Conservation (phyloP, 2,329 filamentous ascomycete genomes). For the Mycocentrospora acerina region DNA sequence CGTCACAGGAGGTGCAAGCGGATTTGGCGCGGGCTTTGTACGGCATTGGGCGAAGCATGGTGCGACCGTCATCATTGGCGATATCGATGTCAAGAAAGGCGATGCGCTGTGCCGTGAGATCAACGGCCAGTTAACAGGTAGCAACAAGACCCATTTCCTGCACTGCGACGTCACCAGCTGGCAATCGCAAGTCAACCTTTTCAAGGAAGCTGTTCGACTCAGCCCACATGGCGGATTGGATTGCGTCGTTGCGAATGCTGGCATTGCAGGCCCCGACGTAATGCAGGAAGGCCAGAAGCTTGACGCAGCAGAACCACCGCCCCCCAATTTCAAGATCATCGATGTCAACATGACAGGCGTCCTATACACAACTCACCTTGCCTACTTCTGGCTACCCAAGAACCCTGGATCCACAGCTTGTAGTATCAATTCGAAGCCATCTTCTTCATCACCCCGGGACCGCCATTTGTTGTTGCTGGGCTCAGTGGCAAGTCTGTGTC, state of each 20-base stretch:
- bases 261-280: slow-evolving; percentile 51
- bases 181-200: slow-evolving; percentile 64
- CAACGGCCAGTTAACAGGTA: slow-evolving; percentile 43
- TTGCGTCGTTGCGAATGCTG: slow-evolving; percentile 67
- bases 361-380: slow-evolving; percentile 66
- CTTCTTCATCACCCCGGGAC: slow-evolving; percentile 45
- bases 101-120: slow-evolving; percentile 58
- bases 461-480: slow-evolving; percentile 64
- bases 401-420: slow-evolving; percentile 49
- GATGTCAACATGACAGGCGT: slow-evolving; percentile 66
- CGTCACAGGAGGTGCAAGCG: slow-evolving; percentile 44
- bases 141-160: slow-evolving; percentile 55
- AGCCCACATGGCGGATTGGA: slow-evolving; percentile 61
- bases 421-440: slow-evolving; percentile 33
- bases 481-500: slow-evolving; percentile 58
- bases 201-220: slow-evolving; percentile 58
- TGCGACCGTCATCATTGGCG: slow-evolving; percentile 64
- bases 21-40: slow-evolving; percentile 44
- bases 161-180: slow-evolving; percentile 67
- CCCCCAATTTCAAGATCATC: slow-evolving; percentile 56
- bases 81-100: slow-evolving; percentile 59
- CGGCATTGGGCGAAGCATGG: slow-evolving; percentile 40
- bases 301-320: slow-evolving; percentile 48
- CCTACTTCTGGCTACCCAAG: slow-evolving; percentile 58
- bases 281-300: slow-evolving; percentile 54